Evolutionary conservation across 306 rosid genomes (phyloP).

Genomic region (cucumber (Cucumis sativus)): DNA sequence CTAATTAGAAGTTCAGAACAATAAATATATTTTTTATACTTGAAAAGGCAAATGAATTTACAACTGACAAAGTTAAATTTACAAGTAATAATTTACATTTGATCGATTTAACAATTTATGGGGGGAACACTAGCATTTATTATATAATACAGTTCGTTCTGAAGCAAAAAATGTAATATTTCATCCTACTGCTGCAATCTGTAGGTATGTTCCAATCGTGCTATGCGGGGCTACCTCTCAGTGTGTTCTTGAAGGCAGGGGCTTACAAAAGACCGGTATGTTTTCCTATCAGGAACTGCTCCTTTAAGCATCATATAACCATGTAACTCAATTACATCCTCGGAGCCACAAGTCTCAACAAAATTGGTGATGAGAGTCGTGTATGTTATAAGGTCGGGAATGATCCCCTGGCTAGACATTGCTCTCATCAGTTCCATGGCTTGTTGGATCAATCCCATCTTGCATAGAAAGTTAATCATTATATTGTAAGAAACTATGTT

Average conservation of each 20-base stretch:
- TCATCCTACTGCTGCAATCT: not conserved
- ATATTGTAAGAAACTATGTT: slow-evolving; percentile 39
- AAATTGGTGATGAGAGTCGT: slow-evolving; percentile 32
- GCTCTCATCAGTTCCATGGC: slow-evolving; percentile 35
- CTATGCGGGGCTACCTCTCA: not conserved
- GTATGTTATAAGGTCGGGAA: slow-evolving; percentile 40
- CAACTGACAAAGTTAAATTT: not conserved
- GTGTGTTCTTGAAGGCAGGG: slow-evolving; percentile 18
- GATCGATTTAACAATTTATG: not conserved
- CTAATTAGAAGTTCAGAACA: not conserved
- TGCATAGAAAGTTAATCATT: slow-evolving; percentile 38
- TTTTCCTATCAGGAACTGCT: slow-evolving; percentile 28
- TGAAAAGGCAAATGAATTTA: not conserved
- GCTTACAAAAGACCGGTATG: slow-evolving; percentile 22
- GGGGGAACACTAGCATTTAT: not conserved
- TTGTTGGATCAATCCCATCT: slow-evolving; percentile 24
- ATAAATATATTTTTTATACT: not conserved
- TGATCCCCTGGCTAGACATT: slow-evolving; percentile 28
- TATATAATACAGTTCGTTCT: not conserved
- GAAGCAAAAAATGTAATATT: not conserved
- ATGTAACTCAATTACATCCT: slow-evolving; percentile 42
- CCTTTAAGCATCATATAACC: slow-evolving; percentile 44
- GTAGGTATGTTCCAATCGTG: not conserved
- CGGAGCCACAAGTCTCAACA: slow-evolving; percentile 13
- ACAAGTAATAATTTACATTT: not conserved